Conservation (phyloP, 2,329 filamentous ascomycete species). For the Harringtonia lauricola region DNA sequence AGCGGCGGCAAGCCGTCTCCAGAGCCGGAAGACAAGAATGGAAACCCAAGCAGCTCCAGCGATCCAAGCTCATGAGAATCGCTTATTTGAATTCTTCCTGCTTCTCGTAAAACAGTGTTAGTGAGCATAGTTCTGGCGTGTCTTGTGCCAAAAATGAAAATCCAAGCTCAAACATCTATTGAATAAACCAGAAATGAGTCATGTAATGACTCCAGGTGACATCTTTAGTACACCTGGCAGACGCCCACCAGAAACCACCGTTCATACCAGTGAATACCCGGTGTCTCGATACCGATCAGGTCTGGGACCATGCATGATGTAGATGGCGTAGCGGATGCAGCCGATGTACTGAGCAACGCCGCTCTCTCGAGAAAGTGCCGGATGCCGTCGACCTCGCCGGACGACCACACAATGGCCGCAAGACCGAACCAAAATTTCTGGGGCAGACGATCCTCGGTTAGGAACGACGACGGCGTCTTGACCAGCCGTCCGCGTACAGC, state of each 20-base stretch:
- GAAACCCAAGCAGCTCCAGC: too few species aligned
- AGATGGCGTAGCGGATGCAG: conserved; percentile 45
- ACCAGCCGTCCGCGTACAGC: conserved; percentile 22
- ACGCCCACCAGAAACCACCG: too few species aligned
- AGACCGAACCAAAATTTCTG: conserved; percentile 28
- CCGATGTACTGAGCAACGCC: conserved; percentile 44
- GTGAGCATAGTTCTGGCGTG: too few species aligned
- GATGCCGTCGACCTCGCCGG: conserved; percentile 22
- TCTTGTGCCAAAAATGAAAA: too few species aligned
- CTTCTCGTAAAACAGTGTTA: too few species aligned
- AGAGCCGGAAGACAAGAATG: background rate
- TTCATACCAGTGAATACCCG: too few species aligned
- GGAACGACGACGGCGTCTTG: conserved; percentile 23
- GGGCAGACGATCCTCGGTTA: conserved; percentile 13
- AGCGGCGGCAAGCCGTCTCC: conserved; percentile 1
- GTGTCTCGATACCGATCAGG: conserved; percentile 25
- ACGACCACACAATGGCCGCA: conserved; percentile 25
- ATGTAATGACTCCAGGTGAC: too few species aligned
- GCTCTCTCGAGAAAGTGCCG: conserved; percentile 31
- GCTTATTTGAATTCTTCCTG: too few species aligned
- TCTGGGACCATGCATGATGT: conserved; percentile 44
- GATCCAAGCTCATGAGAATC: too few species aligned
- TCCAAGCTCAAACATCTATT: too few species aligned
- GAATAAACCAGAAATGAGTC: too few species aligned
- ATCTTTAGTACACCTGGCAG: too few species aligned